These are phyloP conservation scores for Malania oleifera DNA, from an alignment of 164 flowering plant genomes.

Conservation along the genomic window DNA sequence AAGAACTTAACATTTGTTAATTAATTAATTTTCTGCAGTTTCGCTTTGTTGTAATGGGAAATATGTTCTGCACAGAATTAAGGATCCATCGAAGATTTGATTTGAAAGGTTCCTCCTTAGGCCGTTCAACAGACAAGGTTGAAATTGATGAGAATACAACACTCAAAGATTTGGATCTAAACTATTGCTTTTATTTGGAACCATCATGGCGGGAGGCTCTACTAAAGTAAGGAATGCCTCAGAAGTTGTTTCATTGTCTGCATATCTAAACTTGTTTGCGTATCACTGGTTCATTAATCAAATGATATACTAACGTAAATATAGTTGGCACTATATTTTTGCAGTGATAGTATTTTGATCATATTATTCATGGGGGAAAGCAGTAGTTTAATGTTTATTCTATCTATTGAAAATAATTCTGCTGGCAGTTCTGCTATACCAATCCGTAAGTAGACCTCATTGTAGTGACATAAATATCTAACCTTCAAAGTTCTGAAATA, in stretches of 20 bases:
- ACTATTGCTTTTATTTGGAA: conserved; percentile 83
- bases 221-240: conserved; percentile 48
- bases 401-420: too few species aligned
- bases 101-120: conserved; percentile 93
- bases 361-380: too few species aligned
- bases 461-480: too few species aligned
- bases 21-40: conserved; percentile 51
- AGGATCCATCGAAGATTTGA: conserved; percentile 97
- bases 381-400: too few species aligned
- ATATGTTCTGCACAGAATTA: conserved; percentile 95
- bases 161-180: conserved; percentile 93
- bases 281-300: neutral
- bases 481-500: too few species aligned
- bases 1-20: conserved; percentile 4
- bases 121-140: conserved; percentile 89
- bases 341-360: too few species aligned
- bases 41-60: conserved; percentile 98
- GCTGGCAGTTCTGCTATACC: too few species aligned
- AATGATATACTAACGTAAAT: too few species aligned
- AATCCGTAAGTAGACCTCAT: too few species aligned
- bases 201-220: conserved; percentile 91
- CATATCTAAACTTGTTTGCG: neutral
- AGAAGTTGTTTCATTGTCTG: neutral
- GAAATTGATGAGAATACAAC: conserved; percentile 95
- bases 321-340: too few species aligned